Conservation (phyloP, 805 yeast species). For the Hanseniaspora mollemarum region DNA sequence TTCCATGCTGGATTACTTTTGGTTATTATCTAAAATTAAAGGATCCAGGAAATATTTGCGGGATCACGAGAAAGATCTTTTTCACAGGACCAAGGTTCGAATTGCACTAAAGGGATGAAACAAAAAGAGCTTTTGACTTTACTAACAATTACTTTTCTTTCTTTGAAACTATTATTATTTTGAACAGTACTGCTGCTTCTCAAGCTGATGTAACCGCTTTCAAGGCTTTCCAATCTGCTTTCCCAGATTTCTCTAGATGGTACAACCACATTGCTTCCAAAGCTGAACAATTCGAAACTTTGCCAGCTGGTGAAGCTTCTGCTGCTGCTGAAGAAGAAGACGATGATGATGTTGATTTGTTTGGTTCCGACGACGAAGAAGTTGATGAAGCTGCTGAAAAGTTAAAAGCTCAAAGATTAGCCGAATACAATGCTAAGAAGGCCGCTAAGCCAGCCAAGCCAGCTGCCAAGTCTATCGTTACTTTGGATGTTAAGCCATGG, state of each 20-base stretch:
- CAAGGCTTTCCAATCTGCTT: slow-evolving; percentile 85
- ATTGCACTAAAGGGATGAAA: not conserved
- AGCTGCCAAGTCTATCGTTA: slow-evolving; percentile 95
- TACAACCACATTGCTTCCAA: slow-evolving; percentile 94
- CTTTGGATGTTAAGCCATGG: slow-evolving; percentile 99
- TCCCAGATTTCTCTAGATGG: slow-evolving; percentile 96
- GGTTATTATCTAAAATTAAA: too few species aligned
- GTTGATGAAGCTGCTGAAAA: slow-evolving; percentile 96
- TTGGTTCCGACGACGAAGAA: slow-evolving; percentile 78
- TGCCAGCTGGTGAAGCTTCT: slow-evolving; percentile 59
- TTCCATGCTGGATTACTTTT: too few species aligned
- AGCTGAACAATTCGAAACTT: slow-evolving; percentile 68
- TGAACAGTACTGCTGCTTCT: slow-evolving; percentile 64
- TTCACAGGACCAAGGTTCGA: not conserved
- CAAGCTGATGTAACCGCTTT: slow-evolving; percentile 91
- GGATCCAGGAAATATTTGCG: too few species aligned
- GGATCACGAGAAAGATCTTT: too few species aligned
- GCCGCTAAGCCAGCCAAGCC: slow-evolving; percentile 95
- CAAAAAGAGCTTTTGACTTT: not conserved
- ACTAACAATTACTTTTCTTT: slow-evolving; percentile 9
- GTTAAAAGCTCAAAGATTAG: slow-evolving; percentile 93
- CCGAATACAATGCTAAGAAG: slow-evolving; percentile 95
- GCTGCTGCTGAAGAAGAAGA: slow-evolving; percentile 60
- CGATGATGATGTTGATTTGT: slow-evolving; percentile 83
- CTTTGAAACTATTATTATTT: slow-evolving; percentile 16